Evolutionary conservation across 2,329 filamentous ascomycete genomes (phyloP).

Genomic region (Trichoderma koningii): DNA sequence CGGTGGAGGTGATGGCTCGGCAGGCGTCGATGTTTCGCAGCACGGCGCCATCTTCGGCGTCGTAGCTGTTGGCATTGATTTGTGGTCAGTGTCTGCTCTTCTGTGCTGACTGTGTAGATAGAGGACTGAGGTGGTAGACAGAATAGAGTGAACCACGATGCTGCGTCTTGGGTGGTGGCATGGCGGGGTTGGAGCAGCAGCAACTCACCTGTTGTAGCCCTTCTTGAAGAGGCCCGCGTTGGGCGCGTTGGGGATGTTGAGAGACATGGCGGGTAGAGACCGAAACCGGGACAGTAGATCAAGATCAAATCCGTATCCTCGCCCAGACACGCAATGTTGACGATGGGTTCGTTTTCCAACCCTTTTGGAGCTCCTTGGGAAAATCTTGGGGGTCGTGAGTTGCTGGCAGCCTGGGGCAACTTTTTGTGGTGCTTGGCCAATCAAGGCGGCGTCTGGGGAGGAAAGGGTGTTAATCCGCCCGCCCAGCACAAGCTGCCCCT

Average conservation of each 20-base stretch:
- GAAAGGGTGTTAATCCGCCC: conserved; percentile 26
- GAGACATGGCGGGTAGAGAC: conserved; percentile 68
- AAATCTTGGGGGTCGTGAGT: conserved; percentile 30
- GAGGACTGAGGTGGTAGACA: neutral
- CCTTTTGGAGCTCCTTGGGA: conserved; percentile 28
- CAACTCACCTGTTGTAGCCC: conserved; percentile 88
- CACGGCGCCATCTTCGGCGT: conserved; percentile 97
- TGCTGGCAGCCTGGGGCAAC: conserved; percentile 24
- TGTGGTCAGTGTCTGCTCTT: conserved; percentile 8
- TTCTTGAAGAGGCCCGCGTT: conserved; percentile 93
- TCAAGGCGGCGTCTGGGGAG: conserved; percentile 17
- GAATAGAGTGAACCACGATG: neutral
- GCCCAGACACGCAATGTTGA: conserved; percentile 19
- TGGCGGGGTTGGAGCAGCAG: conserved; percentile 28
- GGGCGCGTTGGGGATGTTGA: conserved; percentile 92
- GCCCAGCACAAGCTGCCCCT: conserved; percentile 21
- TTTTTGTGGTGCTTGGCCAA: conserved; percentile 24
- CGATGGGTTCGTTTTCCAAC: neutral
- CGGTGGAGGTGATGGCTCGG: conserved; percentile 90
- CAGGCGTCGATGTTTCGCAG: conserved; percentile 98
- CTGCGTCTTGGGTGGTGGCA: conserved; percentile 12
- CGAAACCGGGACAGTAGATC: neutral
- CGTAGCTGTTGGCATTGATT: conserved; percentile 68
- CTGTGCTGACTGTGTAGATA: too few relatives aligned
- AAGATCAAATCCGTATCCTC: neutral